Evolutionary conservation across 1,139 yeast genomes (phyloP), one percentile per base, ranked within the genome.

Genomic region (Meyerozyma guilliermondii): DNA sequence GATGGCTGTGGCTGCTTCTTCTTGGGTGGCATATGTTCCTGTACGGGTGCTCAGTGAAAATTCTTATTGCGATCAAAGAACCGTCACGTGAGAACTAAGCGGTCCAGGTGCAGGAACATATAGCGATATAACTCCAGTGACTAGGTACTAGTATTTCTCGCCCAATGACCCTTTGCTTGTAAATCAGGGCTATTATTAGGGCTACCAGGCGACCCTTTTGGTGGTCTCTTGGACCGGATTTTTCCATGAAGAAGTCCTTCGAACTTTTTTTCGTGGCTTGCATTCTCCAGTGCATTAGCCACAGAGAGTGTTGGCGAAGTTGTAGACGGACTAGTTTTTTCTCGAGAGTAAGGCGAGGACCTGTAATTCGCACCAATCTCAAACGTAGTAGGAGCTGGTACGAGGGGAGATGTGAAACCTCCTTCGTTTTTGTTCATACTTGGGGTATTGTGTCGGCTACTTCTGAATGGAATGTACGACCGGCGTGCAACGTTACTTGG

Each of bases 1-100:
- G 75, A 78, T 43, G 73, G 76, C 54, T 80, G 83, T 48, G 56
- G 62, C 50, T 75, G 77, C 57, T 80, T 76, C 66, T 83, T 84
- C 67, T 85, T 85, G 64, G 83, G 80, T 63, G 95, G 87, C 55
- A 59, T 59, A 5, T 20, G 23, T 35, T 18, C 23, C 30, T 35
- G 38, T 29, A 34, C 22, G 17, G 28, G 34, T 35, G 26, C 27
- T 20, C 39, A 13, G 20, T 26, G 33, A 17, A 24, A 26, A 36
- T 22, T 26, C 36, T 33, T 33, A 33, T 33, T 33, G 36, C 36
- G 23, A 33, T 10, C n/a, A 17, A 10, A 10, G 11, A 6, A 6
- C 9, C 2, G 6, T 9, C 36, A 18, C 36, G 16, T 14, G 36
- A 11, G 36, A 2, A 20, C 22, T 14, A 16, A 17, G 3, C 14